Evolutionary conservation across 495 filamentous ascomycete species (phyloP).

Genomic region (Chaetomium cochliodes): DNA sequence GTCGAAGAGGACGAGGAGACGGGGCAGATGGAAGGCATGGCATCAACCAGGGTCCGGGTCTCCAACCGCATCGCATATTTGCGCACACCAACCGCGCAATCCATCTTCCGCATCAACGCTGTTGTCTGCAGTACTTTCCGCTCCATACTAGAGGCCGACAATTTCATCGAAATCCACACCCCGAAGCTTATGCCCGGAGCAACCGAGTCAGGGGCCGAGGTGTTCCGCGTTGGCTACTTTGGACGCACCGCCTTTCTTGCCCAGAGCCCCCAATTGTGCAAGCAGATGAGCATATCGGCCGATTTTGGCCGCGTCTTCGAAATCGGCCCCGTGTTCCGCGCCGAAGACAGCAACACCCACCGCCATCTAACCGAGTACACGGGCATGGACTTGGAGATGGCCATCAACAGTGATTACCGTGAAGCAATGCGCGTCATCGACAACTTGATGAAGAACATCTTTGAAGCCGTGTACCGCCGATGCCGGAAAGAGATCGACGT

Average conservation of each 20-base stretch:
- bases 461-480: slow-evolving; percentile 71
- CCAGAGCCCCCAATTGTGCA: slow-evolving; percentile 89
- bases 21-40: slow-evolving; percentile 43
- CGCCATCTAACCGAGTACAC: slow-evolving; percentile 96
- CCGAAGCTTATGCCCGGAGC: slow-evolving; percentile 88
- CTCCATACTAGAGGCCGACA: slow-evolving; percentile 68
- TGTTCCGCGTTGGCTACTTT: slow-evolving; percentile 96
- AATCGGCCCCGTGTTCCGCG: slow-evolving; percentile 93
- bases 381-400: slow-evolving; percentile 93
- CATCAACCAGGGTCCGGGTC: slow-evolving; percentile 52
- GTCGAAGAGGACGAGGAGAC: slow-evolving; percentile 42
- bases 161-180: slow-evolving; percentile 89
- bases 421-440: slow-evolving; percentile 84
- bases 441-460: slow-evolving; percentile 81
- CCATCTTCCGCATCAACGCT: slow-evolving; percentile 77
- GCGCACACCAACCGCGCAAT: slow-evolving; percentile 79
- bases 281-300: slow-evolving; percentile 91
- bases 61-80: slow-evolving; percentile 85
- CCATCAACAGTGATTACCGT: slow-evolving; percentile 84
- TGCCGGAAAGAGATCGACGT: slow-evolving; percentile 66
- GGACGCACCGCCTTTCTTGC: slow-evolving; percentile 84
- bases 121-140: slow-evolving; percentile 79
- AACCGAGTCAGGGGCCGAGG: slow-evolving; percentile 87
- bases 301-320: slow-evolving; percentile 91
- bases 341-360: slow-evolving; percentile 95